phyloP scores from a whole-genome alignment of 768 basidiomycete species.

The Cantharellus cinnabarinus region DNA sequence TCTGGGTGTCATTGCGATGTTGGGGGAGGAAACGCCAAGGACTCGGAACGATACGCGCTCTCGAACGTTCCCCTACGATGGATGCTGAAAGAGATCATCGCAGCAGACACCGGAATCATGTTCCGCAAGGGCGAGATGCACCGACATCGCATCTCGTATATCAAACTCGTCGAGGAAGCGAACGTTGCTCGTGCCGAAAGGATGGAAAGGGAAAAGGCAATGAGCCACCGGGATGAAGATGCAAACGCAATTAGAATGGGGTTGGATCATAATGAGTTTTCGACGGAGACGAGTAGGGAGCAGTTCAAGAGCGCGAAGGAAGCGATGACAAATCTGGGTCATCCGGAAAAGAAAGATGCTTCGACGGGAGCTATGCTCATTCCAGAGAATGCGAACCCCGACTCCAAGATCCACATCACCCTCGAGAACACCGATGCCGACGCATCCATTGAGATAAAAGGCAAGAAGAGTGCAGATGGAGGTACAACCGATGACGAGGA shows the following conservation, averaged over 20 bases:
- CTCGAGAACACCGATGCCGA: background rate
- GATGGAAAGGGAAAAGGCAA: too few relatives aligned
- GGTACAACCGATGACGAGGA: too few relatives aligned
- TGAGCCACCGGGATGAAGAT: constrained; percentile 25
- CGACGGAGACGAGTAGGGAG: too few relatives aligned
- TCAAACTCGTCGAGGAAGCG: background rate
- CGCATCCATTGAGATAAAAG: background rate
- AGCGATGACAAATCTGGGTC: too few relatives aligned
- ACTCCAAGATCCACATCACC: background rate
- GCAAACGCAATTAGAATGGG: constrained; percentile 42
- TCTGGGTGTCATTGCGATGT: constrained; percentile 51
- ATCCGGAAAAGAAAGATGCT: too few relatives aligned
- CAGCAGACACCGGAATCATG: constrained; percentile 2
- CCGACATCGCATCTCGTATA: background rate
- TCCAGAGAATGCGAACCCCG: background rate
- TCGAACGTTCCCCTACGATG: constrained; percentile 6
- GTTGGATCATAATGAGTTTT: constrained; percentile 37
- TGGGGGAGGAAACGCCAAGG: constrained; percentile 39
- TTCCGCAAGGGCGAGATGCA: background rate
- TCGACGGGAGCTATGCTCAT: too few relatives aligned
- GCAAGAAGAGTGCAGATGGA: too few relatives aligned
- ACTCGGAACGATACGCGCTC: background rate
- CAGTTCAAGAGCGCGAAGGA: too few relatives aligned
- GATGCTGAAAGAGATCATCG: constrained; percentile 10
- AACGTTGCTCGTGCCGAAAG: too few relatives aligned